Percentiles rank a stretch among this genome's conserved stretches.
phyloP scores from a whole-genome alignment of 2,329 filamentous ascomycete species.

The Nothophoma quercina region DNA sequence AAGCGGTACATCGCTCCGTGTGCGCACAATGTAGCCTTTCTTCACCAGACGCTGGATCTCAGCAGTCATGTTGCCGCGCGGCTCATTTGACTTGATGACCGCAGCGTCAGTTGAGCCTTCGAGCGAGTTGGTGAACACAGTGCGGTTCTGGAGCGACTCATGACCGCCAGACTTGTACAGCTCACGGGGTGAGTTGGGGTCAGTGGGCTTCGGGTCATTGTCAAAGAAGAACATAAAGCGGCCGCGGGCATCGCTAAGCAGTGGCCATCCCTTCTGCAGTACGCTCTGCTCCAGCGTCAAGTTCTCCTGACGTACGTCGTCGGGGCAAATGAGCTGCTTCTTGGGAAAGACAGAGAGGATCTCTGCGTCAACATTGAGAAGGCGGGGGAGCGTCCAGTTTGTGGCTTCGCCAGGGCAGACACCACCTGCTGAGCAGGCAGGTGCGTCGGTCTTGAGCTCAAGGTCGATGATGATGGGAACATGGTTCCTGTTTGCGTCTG shows the following conservation, averaged over 20 bases:
- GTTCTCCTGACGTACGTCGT: constrained; percentile 53
- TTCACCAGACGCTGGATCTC: constrained; percentile 56
- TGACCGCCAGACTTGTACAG: constrained; percentile 50
- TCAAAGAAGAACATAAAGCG: constrained; percentile 62
- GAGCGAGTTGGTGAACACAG: constrained; percentile 58
- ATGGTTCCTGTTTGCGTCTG: constrained; percentile 52
- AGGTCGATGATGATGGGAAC: constrained; percentile 60
- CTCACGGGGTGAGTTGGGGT: constrained; percentile 42
- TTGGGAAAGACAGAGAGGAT: constrained; percentile 55
- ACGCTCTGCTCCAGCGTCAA: constrained; percentile 58
- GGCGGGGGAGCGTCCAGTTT: constrained; percentile 54
- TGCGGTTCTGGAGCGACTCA: constrained; percentile 53
- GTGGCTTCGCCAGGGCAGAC: constrained; percentile 51
- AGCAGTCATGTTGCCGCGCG: constrained; percentile 43
- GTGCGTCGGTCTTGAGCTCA: constrained; percentile 57
- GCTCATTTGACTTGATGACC: constrained; percentile 61
- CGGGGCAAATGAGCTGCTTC: constrained; percentile 56
- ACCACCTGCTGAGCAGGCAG: constrained; percentile 43
- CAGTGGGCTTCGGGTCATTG: constrained; percentile 52
- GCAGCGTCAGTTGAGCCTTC: constrained; percentile 57
- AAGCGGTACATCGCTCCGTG: constrained; percentile 57
- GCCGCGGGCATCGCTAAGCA: constrained; percentile 54
- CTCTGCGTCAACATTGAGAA: constrained; percentile 57
- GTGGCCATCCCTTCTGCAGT: constrained; percentile 59
- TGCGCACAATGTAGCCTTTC: constrained; percentile 60